Conservation (phyloP, 2,329 filamentous ascomycete genomes). For the Colletotrichum sp. region DNA sequence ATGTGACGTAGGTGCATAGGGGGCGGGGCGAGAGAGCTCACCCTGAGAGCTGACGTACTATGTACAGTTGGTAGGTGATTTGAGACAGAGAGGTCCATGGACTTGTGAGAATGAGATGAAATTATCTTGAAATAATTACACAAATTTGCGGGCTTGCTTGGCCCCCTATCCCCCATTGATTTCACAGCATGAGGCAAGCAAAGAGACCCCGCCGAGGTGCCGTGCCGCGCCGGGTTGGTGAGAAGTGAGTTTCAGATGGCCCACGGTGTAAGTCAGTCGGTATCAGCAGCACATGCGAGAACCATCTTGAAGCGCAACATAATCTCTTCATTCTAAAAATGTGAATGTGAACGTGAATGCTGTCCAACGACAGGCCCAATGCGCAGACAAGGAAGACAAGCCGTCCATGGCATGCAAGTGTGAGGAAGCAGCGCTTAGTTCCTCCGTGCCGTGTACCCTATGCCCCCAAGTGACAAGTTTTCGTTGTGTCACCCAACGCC, state of each 20-base stretch:
- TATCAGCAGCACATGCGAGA: background rate
- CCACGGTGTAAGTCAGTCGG: constrained; percentile 1
- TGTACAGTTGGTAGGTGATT: background rate
- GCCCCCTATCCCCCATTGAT: background rate
- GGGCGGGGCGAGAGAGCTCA: background rate
- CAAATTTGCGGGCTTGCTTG: background rate
- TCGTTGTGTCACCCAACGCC: constrained; percentile 27
- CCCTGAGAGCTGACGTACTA: background rate
- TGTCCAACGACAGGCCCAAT: constrained; percentile 5
- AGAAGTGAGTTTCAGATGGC: background rate
- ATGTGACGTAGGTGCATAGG: constrained; percentile 9
- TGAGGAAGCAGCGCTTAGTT: constrained; percentile 17
- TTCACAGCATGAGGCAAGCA: background rate
- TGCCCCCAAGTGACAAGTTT: constrained; percentile 17
- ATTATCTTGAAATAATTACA: background rate
- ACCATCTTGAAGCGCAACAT: background rate
- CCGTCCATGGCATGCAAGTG: constrained; percentile 12
- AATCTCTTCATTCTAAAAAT: constrained; percentile 4
- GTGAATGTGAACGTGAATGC: background rate
- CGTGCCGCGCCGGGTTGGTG: background rate
- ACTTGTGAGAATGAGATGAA: background rate
- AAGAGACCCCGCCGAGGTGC: background rate
- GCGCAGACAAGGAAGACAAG: constrained; percentile 12
- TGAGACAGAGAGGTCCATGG: background rate
- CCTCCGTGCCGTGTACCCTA: constrained; percentile 14